Base-by-base conservation (phyloP, 225 moss, liverwort and hornwort species). In the Marchantia paleacea region DNA sequence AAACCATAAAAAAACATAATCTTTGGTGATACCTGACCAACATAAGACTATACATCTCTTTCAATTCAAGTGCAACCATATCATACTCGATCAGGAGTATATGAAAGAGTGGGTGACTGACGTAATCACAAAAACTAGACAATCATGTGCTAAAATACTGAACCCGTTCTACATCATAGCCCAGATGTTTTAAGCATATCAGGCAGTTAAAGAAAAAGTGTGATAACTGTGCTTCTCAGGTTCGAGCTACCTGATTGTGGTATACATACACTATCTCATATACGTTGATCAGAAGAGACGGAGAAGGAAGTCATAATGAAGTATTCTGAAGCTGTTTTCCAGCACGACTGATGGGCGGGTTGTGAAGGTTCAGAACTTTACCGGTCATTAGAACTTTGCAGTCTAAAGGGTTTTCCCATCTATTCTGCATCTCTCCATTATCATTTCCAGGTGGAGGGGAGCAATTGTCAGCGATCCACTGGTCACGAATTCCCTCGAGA, bases 381-480 rank as follows among this genome's bases (percentile, higher is more conserved):
- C 97, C 93, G 82, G 93, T 92, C 97, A 97, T 97, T 10, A 95
- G 72, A 73, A 65, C 78, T 80, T 84, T 92, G 83, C 97, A 97
- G 85, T 97, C 93, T 82, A 93, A 72, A 31, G 97, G 86, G 79
- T 95, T 97, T 78, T 97, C 97, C 97, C 97, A 97, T 22, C 90
- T 81, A 22, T 93, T 92, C 82, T 97, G 97, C 73, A 89, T 55
- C 84, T 87, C 90, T 13, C 92, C 93, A 72, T 93, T 92, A 80
- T 97, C 97, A 71, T 97, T 97, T 79, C 97, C 97, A 76, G 85
- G 81, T 20, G 97, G 97, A 28, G 82, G 60, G 39, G 83, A 78
- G 18, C 89, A 89, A 61, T 91, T 95, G 62, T 91, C 92, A 66
- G 85, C 80, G 58, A 97, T 92, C 97, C 97, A 97, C 68, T 85